A percentile compares a stretch with the other conserved stretches of the same genome.
phyloP scores from a whole-genome alignment of 768 basidiomycete species.

The Strobilomyces confusus region DNA sequence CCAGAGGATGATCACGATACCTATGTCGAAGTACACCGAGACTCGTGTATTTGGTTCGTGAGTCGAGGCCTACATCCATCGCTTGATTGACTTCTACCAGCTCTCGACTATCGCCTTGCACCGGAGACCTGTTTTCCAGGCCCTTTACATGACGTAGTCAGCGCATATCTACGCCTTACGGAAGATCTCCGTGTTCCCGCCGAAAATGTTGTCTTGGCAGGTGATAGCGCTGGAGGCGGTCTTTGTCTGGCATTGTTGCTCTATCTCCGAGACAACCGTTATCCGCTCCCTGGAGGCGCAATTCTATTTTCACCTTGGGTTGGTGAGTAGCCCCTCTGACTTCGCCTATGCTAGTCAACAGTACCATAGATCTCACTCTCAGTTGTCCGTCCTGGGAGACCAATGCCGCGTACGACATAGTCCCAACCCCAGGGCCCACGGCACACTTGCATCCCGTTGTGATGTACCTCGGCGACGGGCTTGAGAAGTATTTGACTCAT shows the following conservation, averaged over 20 bases:
- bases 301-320: slow-evolving; percentile 96
- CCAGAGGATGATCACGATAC: slow-evolving; percentile 86
- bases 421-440: slow-evolving; percentile 64
- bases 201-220: slow-evolving; percentile 83
- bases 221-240: slow-evolving; percentile 94
- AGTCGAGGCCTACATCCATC: not conserved
- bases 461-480: slow-evolving; percentile 84
- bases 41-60: slow-evolving; percentile 79
- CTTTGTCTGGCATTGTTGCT: slow-evolving; percentile 80
- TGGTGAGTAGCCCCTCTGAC: slow-evolving; percentile 48
- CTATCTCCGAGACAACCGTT: slow-evolving; percentile 91
- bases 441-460: slow-evolving; percentile 92
- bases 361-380: slow-evolving; percentile 76
- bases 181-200: slow-evolving; percentile 89
- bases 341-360: slow-evolving; percentile 8
- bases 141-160: slow-evolving; percentile 80
- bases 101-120: slow-evolving; percentile 92
- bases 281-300: slow-evolving; percentile 78
- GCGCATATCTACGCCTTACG: slow-evolving; percentile 79
- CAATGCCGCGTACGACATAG: slow-evolving; percentile 82
- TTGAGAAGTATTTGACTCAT: slow-evolving; percentile 84
- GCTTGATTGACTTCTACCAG: slow-evolving; percentile 33
- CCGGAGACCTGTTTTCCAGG: slow-evolving; percentile 95
- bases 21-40: slow-evolving; percentile 82
- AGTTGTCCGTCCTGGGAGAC: slow-evolving; percentile 98